A percentile compares a stretch with the other conserved stretches of the same genome.
Evolutionary conservation across 148 eudicot genomes (phyloP).

Genomic region (Vaccinium vitisidaea): DNA sequence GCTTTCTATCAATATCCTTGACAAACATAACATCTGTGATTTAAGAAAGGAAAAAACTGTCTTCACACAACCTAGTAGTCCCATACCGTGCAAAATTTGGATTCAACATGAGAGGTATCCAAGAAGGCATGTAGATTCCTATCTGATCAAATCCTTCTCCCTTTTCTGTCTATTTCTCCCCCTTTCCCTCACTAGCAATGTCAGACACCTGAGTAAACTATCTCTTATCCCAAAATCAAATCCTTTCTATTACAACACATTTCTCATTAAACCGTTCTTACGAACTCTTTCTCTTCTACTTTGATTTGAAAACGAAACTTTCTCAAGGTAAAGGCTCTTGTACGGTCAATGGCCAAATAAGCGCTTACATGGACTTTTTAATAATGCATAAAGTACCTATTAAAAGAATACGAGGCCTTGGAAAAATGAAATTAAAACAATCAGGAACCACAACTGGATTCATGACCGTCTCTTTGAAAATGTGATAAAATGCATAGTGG

Average conservation of each 20-base stretch:
- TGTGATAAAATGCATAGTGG: background rate
- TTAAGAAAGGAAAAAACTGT: background rate
- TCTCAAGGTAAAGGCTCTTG: background rate
- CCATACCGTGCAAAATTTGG: background rate
- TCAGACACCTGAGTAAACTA: background rate
- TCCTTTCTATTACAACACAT: background rate
- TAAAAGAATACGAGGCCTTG: background rate
- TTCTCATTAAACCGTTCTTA: background rate
- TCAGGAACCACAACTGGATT: background rate
- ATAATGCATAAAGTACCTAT: background rate
- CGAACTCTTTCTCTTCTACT: background rate
- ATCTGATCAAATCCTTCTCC: background rate
- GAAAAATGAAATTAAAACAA: background rate
- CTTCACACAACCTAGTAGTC: background rate
- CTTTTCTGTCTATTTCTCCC: background rate
- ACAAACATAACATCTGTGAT: background rate
- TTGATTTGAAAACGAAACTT: background rate
- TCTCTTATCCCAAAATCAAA: background rate
- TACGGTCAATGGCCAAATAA: background rate
- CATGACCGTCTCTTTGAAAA: background rate
- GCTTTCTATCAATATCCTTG: background rate
- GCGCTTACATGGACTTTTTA: background rate
- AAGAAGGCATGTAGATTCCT: background rate
- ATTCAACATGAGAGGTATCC: background rate
- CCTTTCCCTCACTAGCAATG: background rate